Conservation (phyloP, 805 yeast species). For the Yamadazyma philogaea region DNA sequence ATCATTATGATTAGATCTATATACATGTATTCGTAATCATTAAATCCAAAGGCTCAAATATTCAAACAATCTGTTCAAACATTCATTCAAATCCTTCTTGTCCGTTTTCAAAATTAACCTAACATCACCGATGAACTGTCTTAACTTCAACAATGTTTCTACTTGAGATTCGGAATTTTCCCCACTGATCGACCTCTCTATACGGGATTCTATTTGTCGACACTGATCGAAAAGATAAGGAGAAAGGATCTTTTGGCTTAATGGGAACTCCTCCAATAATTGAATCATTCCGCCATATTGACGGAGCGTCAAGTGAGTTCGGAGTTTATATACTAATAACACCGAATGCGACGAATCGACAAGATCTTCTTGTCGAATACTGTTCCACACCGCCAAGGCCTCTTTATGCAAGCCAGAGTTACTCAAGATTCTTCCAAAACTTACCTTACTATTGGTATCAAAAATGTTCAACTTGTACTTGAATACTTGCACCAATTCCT, state of each 20-base stretch:
- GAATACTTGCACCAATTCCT: conserved; percentile 10
- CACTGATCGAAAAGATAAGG: conserved; percentile 36
- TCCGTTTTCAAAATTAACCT: conserved; percentile 30
- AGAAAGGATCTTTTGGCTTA: conserved; percentile 27
- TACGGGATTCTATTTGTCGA: conserved; percentile 23
- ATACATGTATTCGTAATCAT: conserved; percentile 5
- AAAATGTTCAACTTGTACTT: conserved; percentile 14
- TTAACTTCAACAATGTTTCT: conserved; percentile 14
- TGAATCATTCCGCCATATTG: conserved; percentile 19
- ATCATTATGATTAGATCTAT: not conserved
- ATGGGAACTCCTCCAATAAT: conserved; percentile 28
- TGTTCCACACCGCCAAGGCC: conserved; percentile 18
- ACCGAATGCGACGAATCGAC: conserved; percentile 26
- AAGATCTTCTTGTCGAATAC: conserved; percentile 27
- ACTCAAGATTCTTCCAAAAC: conserved; percentile 28
- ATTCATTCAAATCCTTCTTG: conserved; percentile 22
- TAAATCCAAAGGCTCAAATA: conserved; percentile 10
- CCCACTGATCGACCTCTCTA: not conserved
- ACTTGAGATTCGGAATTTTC: not conserved
- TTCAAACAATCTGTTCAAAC: conserved; percentile 20
- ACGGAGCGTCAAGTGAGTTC: conserved; percentile 20
- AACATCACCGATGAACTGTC: conserved; percentile 33
- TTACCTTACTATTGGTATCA: conserved; percentile 26
- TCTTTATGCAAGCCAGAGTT: conserved; percentile 25
- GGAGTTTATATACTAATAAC: conserved; percentile 23